Percentiles rank a stretch among this genome's conserved stretches.
Conservation (phyloP, 352 stramenopile species). For the Aphanomyces invadans region DNA sequence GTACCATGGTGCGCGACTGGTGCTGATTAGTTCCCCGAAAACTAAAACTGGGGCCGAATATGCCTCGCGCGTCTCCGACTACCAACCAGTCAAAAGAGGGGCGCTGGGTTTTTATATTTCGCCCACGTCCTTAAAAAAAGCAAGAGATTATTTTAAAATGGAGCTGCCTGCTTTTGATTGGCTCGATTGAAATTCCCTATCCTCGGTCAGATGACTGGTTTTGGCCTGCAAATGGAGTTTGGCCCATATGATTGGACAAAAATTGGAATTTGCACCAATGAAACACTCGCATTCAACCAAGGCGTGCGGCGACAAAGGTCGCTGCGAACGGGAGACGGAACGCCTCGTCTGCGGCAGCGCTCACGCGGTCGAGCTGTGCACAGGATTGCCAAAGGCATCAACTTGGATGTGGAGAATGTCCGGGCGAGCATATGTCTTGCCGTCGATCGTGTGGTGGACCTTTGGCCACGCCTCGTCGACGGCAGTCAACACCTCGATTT, state of each 20-base stretch:
- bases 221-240: not conserved
- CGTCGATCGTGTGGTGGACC: conserved; percentile 44
- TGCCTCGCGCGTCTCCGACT: not conserved
- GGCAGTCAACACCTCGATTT: conserved; percentile 46
- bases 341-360: too few species aligned
- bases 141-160: not conserved
- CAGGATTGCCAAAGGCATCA: not conserved
- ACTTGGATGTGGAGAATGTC: conserved; percentile 45
- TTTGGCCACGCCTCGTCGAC: conserved; percentile 40
- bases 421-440: conserved; percentile 39
- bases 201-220: conserved; percentile 2
- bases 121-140: not conserved
- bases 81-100: not conserved
- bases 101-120: not conserved
- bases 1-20: conserved; percentile 7
- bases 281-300: not conserved
- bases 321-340: not conserved
- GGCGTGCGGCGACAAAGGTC: not conserved
- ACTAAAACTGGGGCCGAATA: conserved; percentile 14
- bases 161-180: not conserved
- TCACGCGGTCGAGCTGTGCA: not conserved
- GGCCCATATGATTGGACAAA: not conserved
- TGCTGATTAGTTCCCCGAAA: conserved; percentile 22
- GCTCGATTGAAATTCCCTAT: not conserved
- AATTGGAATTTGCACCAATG: not conserved